Evolutionary conservation across 371 early-diverging fungal genomes (phyloP), one percentile per base, ranked within the genome.

Genomic region (Rhizopus delemar): DNA sequence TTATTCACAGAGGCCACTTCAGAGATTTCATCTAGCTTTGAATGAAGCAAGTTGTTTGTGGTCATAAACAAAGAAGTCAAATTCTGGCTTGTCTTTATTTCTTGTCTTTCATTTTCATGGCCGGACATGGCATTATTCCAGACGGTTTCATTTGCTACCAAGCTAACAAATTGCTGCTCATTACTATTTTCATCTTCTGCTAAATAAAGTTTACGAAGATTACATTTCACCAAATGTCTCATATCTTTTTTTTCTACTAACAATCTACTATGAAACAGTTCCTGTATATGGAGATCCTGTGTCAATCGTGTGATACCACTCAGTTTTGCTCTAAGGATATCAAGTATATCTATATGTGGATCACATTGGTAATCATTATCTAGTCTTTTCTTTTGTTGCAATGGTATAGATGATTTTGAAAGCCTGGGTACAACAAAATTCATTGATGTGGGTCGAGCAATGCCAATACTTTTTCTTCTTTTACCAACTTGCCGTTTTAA

Each of bases 221-320:
- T 15, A 5, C 8, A n/a, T 43, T n/a, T 11, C 6, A 6, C 6
- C 12, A 36, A 34, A 57, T 9, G 59, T 28, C 35, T n/a, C 11
- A 13, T 38, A 41, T 51, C 55, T 41, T 55, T 62, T 34, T 60
- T 60, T 22, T 68, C 51, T 41, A 63, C 66, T 36, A 55, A 50
- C 31, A 68, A 55, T 62, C 73, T 73, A 41, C 70, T 68, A 15
- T 67, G 65, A 60, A 73, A 69, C 33, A 76, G 57, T 49, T 72
- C 76, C 28, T 73, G 64, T 45, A 76, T 69, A 60, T 76, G 76
- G 66, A 76, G 70, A 62, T 70, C 76, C 51, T 76, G 76, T 73
- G 73, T 76, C 9, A 73, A 63, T 51, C 73, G 60, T 58, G 76
- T 76, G 73, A 76, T 76, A 31, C 71, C 71, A 32, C 69, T 73